Evolutionary conservation across 306 rosid species (phyloP), one percentile per base, ranked within the genome.

Genomic region (Vicia villosa): DNA sequence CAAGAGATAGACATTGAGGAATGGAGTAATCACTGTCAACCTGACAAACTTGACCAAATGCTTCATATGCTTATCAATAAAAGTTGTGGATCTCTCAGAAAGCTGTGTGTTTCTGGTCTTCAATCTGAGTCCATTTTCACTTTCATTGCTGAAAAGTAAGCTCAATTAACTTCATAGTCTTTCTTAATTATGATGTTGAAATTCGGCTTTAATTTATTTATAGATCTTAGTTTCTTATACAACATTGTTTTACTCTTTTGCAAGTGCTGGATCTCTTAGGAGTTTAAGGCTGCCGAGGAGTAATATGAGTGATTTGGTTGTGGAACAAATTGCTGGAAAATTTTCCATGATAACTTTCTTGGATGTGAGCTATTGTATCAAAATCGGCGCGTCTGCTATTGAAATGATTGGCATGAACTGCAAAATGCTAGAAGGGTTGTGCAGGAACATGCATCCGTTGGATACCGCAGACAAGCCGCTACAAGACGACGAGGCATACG

Each of bases 331-430:
- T 69, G 85, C 85, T 46, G 95, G 96, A 36, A 91, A 76, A 71
- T 78, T 95, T 49, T 83, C 96, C 42, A 75, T 74, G 75, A 63
- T 95, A 63, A 83, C 91, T 30, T 91, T 91, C 88, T 83, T 95
- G 83, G 99, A 95, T 86, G 73, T 95, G 85, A 95, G 99, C 86
- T 95, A 89, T 84, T 95, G 99, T 66, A 63, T 84, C 13, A 89
- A 85, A 77, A 89, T 91, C 0, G 49, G 92, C 28, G 83, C 89
- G 16, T 55, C 38, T 32, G 91, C 86, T 4, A 72, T 95, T 4
- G 96, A 95, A 85, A 77, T 77, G 32, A 84, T 95, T 10, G 99
- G 99, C 68, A 87, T 86, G 87, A 95, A 89, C 75, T 91, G 99
- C 81, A 95, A 87, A 74, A 36, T 79, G 46, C 86, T 95, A 1